phyloP scores from a whole-genome alignment of 225 moss, liverwort and hornwort species.

The Pleurozium schreberi region DNA sequence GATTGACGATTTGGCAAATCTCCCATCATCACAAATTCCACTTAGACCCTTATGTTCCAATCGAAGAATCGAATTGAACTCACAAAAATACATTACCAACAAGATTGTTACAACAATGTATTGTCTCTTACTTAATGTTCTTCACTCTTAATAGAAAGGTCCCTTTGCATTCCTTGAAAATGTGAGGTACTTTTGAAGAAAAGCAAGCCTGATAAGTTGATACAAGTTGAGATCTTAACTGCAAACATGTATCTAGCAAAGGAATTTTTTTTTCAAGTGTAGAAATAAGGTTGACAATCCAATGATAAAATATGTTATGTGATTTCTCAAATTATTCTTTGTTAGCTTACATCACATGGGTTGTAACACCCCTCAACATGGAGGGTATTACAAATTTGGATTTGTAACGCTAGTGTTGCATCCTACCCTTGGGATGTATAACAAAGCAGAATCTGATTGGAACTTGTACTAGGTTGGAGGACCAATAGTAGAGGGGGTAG shows the following conservation, averaged over 20 bases:
- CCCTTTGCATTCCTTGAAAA: not conserved
- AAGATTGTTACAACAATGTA: not conserved
- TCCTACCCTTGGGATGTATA: no score
- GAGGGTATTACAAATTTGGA: no score
- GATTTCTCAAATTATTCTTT: no score
- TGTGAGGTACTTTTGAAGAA: fast-evolving
- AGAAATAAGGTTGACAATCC: no score
- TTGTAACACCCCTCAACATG: no score
- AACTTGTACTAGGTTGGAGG: no score
- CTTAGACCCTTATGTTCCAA: not conserved
- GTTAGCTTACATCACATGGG: no score
- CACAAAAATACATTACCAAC: not conserved
- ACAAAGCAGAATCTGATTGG: no score
- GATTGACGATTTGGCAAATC: not conserved
- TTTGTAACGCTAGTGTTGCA: no score
- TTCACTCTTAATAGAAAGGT: not conserved
- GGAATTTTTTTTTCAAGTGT: not conserved
- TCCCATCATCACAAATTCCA: not conserved
- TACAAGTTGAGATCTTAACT: not conserved
- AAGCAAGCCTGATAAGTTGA: not conserved
- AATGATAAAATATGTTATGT: no score
- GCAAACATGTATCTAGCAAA: fast-evolving
- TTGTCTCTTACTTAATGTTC: not conserved
- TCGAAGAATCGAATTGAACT: not conserved
- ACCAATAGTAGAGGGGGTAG: no score